A percentile compares a stretch with the other conserved stretches of the same genome.
Conservation (phyloP, 2,329 filamentous ascomycete genomes). For the Verticillium albo-atrum region DNA sequence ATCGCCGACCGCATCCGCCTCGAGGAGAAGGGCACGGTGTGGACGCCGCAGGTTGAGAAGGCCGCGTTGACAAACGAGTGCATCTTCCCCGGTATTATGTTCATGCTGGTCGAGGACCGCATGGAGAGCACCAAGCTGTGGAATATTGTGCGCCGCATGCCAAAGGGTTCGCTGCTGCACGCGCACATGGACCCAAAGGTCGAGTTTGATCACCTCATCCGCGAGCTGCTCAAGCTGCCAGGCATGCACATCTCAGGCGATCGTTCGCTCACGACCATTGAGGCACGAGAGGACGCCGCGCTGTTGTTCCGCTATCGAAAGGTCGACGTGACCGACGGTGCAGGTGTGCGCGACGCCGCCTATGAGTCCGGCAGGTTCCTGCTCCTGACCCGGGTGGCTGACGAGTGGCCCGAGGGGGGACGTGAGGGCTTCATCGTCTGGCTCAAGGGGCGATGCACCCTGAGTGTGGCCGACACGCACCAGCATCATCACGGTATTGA, state of each 20-base stretch:
- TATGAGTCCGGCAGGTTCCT: conserved; percentile 60
- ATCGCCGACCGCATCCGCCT: conserved; percentile 78
- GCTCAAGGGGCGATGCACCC: conserved; percentile 68
- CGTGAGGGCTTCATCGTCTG: conserved; percentile 69
- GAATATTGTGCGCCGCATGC: conserved; percentile 80
- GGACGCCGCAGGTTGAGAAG: conserved; percentile 71
- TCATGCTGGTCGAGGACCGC: conserved; percentile 74
- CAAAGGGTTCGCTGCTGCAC: conserved; percentile 82
- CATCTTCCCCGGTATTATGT: conserved; percentile 71
- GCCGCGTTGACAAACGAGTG: conserved; percentile 52
- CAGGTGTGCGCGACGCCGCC: conserved; percentile 25
- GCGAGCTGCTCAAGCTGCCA: conserved; percentile 63
- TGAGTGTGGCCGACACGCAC: conserved; percentile 68
- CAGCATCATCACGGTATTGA: conserved; percentile 80
- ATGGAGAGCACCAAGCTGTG: conserved; percentile 85
- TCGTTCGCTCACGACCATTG: conserved; percentile 47
- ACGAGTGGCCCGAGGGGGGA: conserved; percentile 70
- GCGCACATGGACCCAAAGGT: conserved; percentile 91
- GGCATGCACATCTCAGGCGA: conserved; percentile 70
- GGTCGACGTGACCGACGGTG: too few species aligned
- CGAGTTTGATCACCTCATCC: conserved; percentile 75
- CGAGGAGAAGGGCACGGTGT: conserved; percentile 70
- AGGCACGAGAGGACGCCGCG: conserved; percentile 47
- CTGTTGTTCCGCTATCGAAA: conserved; percentile 57
- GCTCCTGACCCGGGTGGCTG: conserved; percentile 58